Evolutionary conservation across 2,329 filamentous ascomycete species (phyloP), one percentile per base, ranked within the genome.

Genomic region (Phoma sp.): DNA sequence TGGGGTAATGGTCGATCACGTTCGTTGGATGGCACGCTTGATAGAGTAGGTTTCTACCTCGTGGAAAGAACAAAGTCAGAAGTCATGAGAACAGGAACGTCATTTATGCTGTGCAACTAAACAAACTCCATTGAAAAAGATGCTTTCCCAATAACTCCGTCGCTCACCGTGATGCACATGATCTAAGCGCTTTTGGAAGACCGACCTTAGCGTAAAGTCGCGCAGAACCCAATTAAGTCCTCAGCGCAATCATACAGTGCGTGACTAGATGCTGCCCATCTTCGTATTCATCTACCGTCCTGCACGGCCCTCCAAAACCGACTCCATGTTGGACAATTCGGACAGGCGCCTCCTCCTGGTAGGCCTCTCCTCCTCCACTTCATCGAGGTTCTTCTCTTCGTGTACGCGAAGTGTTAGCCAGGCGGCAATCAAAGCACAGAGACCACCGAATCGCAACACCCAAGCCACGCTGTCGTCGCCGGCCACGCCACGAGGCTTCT

Each of bases 391-490:
- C 44, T 73, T 75, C 55, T 88, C 85, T 66, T 93, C 90, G 35
- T 83, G 80, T 32, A 95, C 86, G 54, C 82, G 81, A 45, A 82
- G 80, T 10, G 91, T 88, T 70, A 94, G 84, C 64, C 84, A 91
- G 5, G 90, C 91, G 6, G 94, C 90, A 3, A 89, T 78, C 43
- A 97, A 74, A 1, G 92, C 91, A 59, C 89, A 90, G 38, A 90
- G 76, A 2, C 93, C 94, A 1, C 92, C 93, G 51, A 96, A 88
- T 19, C 93, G 86, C 65, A 98, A 79, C 37, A 96, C 92, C 79
- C 94, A 91, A 15, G 88, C 88, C 44, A 97, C 91, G 73, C 91
- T 96, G 62, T 89, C 86, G 76, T 98, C 94, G 31, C 92, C 93
- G 0, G 91, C 89, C 4, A 84, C 85, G 4, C 92, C 93, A 60